Conservation (phyloP, 495 filamentous ascomycete genomes). For the Usnea hakonensis region DNA sequence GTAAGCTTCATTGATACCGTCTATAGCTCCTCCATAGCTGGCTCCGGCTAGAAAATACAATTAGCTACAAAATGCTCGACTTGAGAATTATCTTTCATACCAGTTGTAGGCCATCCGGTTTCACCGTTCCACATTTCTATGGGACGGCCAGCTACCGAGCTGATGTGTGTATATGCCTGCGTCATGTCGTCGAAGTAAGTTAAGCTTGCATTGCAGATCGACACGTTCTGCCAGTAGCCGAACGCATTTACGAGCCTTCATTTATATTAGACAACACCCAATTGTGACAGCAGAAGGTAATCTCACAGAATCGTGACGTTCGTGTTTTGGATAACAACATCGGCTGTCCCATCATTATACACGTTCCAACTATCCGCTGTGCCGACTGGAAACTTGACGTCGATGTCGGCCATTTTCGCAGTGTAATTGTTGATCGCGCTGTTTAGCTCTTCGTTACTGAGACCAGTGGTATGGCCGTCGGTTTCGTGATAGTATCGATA, state of each 20-base stretch:
- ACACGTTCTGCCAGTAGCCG: slow-evolving; percentile 71
- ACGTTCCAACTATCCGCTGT: slow-evolving; percentile 83
- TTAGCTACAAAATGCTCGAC: background rate
- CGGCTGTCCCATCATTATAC: slow-evolving; percentile 63
- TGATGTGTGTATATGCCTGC: slow-evolving; percentile 63
- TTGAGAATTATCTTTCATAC: slow-evolving; percentile 26
- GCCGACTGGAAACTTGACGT: slow-evolving; percentile 54
- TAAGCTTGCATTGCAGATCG: slow-evolving; percentile 52
- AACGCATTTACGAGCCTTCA: slow-evolving; percentile 69
- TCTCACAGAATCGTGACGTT: slow-evolving; percentile 59
- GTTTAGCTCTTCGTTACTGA: slow-evolving; percentile 56
- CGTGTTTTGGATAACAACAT: slow-evolving; percentile 53
- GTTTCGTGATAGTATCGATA: slow-evolving; percentile 46
- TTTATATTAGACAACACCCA: slow-evolving; percentile 2
- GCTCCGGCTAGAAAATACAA: slow-evolving; percentile 42
- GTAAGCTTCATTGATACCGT: slow-evolving; percentile 52
- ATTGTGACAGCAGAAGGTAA: background rate
- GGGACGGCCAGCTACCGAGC: slow-evolving; percentile 48
- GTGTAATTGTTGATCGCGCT: slow-evolving; percentile 49
- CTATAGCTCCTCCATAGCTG: slow-evolving; percentile 56
- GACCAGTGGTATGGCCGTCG: slow-evolving; percentile 36
- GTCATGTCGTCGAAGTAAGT: slow-evolving; percentile 70
- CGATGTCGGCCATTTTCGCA: slow-evolving; percentile 49
- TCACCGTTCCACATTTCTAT: slow-evolving; percentile 70
- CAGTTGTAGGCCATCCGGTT: slow-evolving; percentile 57